phyloP scores from a whole-genome alignment of 495 filamentous ascomycete genomes.

The Astrothelium subdiscretum region DNA sequence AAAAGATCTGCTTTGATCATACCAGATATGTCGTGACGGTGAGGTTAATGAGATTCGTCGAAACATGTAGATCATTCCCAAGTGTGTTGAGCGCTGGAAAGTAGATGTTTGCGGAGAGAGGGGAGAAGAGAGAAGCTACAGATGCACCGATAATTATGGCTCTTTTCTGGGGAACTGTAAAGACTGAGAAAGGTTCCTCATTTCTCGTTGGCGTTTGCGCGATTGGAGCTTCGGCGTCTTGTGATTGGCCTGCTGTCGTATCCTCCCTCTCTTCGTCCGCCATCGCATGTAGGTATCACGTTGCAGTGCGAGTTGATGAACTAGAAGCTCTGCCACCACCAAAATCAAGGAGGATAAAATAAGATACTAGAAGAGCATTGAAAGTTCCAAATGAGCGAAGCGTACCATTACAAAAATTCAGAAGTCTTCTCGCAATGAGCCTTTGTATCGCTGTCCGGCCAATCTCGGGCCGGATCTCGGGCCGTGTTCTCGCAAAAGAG shows the following conservation, averaged over 20 bases:
- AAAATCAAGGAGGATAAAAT: not conserved
- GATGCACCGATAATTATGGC: slow-evolving; percentile 10
- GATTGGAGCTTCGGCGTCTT: not conserved
- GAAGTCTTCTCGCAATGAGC: not conserved
- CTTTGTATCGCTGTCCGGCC: not conserved
- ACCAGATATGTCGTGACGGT: slow-evolving; percentile 17
- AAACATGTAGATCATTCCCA: slow-evolving; percentile 7
- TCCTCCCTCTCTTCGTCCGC: not conserved
- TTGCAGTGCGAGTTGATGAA: too few species aligned
- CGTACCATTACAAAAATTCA: too few species aligned
- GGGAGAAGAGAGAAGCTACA: slow-evolving; percentile 2
- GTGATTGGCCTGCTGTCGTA: not conserved
- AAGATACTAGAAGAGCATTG: too few species aligned
- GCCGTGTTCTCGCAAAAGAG: not conserved
- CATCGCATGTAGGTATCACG: not conserved
- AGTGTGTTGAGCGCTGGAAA: slow-evolving; percentile 13
- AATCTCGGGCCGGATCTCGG: not conserved
- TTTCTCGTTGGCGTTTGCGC: not conserved
- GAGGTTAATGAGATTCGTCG: slow-evolving; percentile 10
- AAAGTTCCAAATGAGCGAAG: too few species aligned
- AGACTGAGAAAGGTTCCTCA: slow-evolving; percentile 8
- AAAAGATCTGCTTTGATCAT: not conserved
- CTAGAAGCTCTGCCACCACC: too few species aligned
- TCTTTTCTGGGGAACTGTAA: slow-evolving; percentile 11
- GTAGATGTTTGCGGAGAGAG: slow-evolving; percentile 8